These are phyloP conservation scores for Pseudogymnoascus sp. DNA, from an alignment of 2,329 filamentous ascomycete species.

Conservation along the genomic window DNA sequence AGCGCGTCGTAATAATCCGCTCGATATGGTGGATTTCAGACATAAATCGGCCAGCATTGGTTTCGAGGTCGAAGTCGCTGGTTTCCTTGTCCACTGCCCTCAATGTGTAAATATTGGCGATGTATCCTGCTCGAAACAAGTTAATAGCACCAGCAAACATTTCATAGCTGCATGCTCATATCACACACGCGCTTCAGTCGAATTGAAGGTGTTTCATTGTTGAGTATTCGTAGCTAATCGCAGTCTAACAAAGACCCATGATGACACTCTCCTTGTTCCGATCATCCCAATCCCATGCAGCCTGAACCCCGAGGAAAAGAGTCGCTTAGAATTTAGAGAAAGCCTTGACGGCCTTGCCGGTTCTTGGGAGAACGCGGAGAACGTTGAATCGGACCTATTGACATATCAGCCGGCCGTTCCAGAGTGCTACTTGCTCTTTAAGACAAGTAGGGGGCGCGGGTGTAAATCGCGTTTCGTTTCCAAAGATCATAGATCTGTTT, in stretches of 20 bases:
- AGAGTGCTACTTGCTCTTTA: slow-evolving; percentile 4
- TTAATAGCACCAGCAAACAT: slow-evolving; percentile 1
- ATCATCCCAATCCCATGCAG: slow-evolving; percentile 28
- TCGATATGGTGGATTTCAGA: neutral
- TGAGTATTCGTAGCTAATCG: slow-evolving; percentile 7
- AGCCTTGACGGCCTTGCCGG: slow-evolving; percentile 93
- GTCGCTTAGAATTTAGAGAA: slow-evolving; percentile 92
- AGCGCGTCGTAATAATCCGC: neutral
- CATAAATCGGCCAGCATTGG: neutral
- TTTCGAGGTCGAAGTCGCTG: neutral
- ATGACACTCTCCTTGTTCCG: slow-evolving; percentile 25
- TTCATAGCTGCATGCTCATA: slow-evolving; percentile 7
- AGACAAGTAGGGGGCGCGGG: slow-evolving; percentile 8
- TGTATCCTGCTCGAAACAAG: slow-evolving; percentile 1
- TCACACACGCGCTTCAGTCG: slow-evolving; percentile 4
- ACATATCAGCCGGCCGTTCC: slow-evolving; percentile 13
- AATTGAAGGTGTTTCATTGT: slow-evolving; percentile 8
- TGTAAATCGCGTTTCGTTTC: slow-evolving; percentile 11
- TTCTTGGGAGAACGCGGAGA: slow-evolving; percentile 94
- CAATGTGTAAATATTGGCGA: neutral
- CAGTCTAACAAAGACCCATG: slow-evolving; percentile 13
- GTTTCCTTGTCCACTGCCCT: neutral
- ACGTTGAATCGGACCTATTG: slow-evolving; percentile 95
- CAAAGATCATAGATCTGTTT: slow-evolving; percentile 9
- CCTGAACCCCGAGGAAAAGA: slow-evolving; percentile 23